These are phyloP conservation scores for Kokia cookei DNA, from an alignment of 441 rosid species.

Conservation along the genomic window DNA sequence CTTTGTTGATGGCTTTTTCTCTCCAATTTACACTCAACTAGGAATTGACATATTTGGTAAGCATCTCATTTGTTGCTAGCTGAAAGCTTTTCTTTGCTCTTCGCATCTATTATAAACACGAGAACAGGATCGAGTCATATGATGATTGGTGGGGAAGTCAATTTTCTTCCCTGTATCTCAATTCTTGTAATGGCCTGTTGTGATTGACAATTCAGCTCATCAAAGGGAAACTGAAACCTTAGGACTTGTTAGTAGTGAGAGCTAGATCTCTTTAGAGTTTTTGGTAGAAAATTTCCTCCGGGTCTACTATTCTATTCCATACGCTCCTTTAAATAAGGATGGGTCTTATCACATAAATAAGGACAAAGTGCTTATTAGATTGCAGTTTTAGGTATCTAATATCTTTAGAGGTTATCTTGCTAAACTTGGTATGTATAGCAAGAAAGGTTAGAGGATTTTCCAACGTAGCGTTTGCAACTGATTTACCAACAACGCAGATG, in stretches of 20 bases:
- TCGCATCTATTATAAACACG: background rate
- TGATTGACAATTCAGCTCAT: background rate
- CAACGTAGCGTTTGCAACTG: background rate
- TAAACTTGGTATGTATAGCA: background rate
- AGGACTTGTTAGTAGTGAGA: background rate
- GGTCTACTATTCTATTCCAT: too few relatives aligned
- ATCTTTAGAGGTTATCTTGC: background rate
- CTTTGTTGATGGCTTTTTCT: slow-evolving; percentile 98
- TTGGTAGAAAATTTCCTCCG: too few relatives aligned
- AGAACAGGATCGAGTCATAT: background rate
- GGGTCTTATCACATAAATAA: too few relatives aligned
- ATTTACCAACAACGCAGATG: background rate
- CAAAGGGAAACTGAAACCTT: background rate
- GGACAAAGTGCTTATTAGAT: background rate
- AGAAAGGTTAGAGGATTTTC: background rate
- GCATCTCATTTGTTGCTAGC: slow-evolving; percentile 7
- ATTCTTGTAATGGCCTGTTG: background rate
- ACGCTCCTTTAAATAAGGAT: too few relatives aligned
- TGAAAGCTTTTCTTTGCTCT: background rate
- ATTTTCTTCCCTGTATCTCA: background rate
- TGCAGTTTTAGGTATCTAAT: background rate
- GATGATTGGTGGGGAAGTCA: background rate
- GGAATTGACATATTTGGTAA: slow-evolving; percentile 90
- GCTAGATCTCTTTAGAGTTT: background rate
- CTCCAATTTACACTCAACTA: slow-evolving; percentile 87